phyloP scores from a whole-genome alignment of 2,329 filamentous ascomycete genomes.

The Colletotrichum coccodes region DNA sequence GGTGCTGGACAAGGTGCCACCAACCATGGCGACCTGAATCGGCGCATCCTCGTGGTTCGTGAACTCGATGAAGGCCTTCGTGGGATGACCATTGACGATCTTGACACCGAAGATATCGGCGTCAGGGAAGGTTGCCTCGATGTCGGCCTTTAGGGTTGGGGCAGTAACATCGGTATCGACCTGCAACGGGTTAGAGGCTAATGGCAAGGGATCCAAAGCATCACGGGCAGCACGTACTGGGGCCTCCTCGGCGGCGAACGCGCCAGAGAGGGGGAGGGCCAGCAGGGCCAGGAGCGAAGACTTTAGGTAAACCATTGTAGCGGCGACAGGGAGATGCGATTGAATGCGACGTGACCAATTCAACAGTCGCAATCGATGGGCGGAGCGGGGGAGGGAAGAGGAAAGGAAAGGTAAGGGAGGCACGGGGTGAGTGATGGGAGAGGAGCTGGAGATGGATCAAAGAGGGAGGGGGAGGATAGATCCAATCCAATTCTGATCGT shows the following conservation, averaged over 20 bases:
- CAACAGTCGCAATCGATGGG: slow-evolving; percentile 43
- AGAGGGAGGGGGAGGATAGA: neutral
- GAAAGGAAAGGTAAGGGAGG: neutral
- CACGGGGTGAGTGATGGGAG: neutral
- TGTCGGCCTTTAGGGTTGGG: slow-evolving; percentile 66
- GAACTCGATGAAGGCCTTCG: slow-evolving; percentile 83
- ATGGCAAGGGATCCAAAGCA: neutral
- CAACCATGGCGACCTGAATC: slow-evolving; percentile 80
- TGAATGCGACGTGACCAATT: slow-evolving; percentile 29
- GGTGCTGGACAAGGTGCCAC: slow-evolving; percentile 75
- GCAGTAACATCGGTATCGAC: slow-evolving; percentile 35
- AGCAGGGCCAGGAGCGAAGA: slow-evolving; percentile 77
- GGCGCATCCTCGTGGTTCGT: slow-evolving; percentile 84
- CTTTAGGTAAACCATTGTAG: slow-evolving; percentile 78
- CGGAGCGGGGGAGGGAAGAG: neutral
- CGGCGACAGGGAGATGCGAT: slow-evolving; percentile 13
- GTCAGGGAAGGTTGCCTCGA: slow-evolving; percentile 72
- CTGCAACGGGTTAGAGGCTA: slow-evolving; percentile 29
- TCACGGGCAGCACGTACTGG: slow-evolving; percentile 55
- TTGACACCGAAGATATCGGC: slow-evolving; percentile 93
- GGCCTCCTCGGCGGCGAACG: slow-evolving; percentile 65
- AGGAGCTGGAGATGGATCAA: neutral
- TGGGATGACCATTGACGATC: slow-evolving; percentile 91
- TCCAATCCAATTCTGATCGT: slow-evolving; percentile 14
- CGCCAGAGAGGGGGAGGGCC: slow-evolving; percentile 74